Evolutionary conservation across 2,329 filamentous ascomycete species (phyloP).

Genomic region (Aspergillus sp.): DNA sequence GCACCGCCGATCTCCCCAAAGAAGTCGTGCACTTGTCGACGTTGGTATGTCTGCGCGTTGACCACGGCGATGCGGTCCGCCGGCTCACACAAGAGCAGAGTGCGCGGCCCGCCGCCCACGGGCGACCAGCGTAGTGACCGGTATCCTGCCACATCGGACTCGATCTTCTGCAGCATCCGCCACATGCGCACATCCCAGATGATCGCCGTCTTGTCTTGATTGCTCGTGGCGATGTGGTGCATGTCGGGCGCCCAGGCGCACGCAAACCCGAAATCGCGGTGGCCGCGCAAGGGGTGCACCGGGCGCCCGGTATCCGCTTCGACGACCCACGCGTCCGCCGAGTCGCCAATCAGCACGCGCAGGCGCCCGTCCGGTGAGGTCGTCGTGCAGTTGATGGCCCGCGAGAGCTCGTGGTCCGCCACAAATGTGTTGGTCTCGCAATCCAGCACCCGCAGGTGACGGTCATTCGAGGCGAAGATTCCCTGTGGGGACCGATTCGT

Average conservation of each 20-base stretch:
- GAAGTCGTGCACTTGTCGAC: constrained; percentile 48
- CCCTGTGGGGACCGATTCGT: constrained; percentile 52
- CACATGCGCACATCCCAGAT: constrained; percentile 51
- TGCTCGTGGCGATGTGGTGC: constrained; percentile 50
- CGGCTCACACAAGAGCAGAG: constrained; percentile 46
- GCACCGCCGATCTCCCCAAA: constrained; percentile 50
- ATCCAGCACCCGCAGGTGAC: constrained; percentile 57
- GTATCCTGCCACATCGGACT: constrained; percentile 49
- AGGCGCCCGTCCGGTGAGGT: constrained; percentile 48
- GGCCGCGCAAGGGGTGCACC: constrained; percentile 42
- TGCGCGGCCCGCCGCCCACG: constrained; percentile 46
- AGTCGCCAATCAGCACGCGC: constrained; percentile 49
- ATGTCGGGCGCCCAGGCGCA: constrained; percentile 52
- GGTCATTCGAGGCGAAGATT: constrained; percentile 61
- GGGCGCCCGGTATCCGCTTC: constrained; percentile 47
- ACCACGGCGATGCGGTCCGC: constrained; percentile 49
- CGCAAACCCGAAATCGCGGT: constrained; percentile 49
- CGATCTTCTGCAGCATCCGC: constrained; percentile 42
- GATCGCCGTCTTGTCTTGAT: constrained; percentile 50
- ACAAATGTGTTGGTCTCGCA: constrained; percentile 49
- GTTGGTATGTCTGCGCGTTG: constrained; percentile 46
- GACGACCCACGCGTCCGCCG: constrained; percentile 44
- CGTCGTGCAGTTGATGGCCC: constrained; percentile 48
- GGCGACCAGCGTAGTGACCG: constrained; percentile 48
- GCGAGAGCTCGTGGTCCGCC: constrained; percentile 39